Evolutionary conservation across 139 green algal species (phyloP).

Genomic region (Tetraselmis striata): DNA sequence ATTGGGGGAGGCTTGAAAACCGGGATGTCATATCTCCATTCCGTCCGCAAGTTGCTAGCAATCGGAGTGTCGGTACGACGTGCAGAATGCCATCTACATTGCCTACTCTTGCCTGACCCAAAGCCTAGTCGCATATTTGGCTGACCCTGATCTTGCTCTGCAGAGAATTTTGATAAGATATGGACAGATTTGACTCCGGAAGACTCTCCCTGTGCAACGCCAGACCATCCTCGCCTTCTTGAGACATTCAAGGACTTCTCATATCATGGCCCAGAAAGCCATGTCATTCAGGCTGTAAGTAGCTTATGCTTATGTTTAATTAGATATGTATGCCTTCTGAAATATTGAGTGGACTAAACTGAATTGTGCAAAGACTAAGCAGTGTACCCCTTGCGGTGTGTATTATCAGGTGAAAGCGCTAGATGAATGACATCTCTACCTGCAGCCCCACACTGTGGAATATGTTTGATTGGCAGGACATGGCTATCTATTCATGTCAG

Average conservation of each 20-base stretch:
- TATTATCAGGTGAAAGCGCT: too few species aligned
- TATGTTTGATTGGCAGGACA: too few species aligned
- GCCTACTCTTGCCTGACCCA: not conserved
- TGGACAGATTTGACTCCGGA: slow-evolving; percentile 64
- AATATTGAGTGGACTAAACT: too few species aligned
- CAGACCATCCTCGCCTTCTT: slow-evolving; percentile 6
- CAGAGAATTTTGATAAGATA: slow-evolving; percentile 80
- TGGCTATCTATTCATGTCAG: too few species aligned
- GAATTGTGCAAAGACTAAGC: too few species aligned
- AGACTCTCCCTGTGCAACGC: slow-evolving; percentile 67
- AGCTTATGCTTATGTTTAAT: too few species aligned
- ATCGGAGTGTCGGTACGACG: not conserved
- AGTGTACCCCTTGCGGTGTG: too few species aligned
- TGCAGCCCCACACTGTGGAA: too few species aligned
- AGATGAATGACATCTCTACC: too few species aligned
- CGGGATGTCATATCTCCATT: slow-evolving; percentile 1
- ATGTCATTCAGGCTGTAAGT: not conserved
- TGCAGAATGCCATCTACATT: too few species aligned
- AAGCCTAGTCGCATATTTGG: not conserved
- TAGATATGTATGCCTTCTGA: too few species aligned
- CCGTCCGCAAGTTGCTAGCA: not conserved
- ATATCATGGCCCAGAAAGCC: not conserved
- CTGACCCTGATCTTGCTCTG: not conserved
- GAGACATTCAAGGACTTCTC: not conserved
- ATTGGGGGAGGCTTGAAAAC: slow-evolving; percentile 35